These are phyloP conservation scores for Seiridium unicorne DNA, from an alignment of 2,329 filamentous ascomycete species.

Conservation along the genomic window DNA sequence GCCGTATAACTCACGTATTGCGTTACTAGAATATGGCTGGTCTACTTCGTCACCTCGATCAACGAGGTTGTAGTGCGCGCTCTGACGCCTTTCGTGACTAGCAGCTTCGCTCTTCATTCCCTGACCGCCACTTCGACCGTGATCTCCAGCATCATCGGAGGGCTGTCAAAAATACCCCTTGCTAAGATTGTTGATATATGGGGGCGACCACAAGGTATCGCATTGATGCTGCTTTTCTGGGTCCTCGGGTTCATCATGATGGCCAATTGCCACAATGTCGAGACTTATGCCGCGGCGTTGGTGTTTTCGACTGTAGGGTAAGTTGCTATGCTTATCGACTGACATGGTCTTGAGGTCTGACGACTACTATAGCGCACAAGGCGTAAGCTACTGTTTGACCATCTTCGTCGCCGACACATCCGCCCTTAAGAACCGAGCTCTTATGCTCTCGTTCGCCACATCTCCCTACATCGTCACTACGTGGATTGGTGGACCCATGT, in stretches of 20 bases:
- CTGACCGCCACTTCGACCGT: constrained; percentile 47
- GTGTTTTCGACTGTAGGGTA: constrained; percentile 47
- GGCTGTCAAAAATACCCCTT: constrained; percentile 57
- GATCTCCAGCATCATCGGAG: constrained; percentile 47
- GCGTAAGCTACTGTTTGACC: constrained; percentile 52
- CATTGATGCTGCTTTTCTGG: constrained; percentile 47
- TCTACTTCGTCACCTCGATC: too few relatives aligned
- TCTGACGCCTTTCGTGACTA: too few relatives aligned
- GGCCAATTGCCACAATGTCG: constrained; percentile 59
- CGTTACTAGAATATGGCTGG: background rate
- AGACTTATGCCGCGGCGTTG: constrained; percentile 61
- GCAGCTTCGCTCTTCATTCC: background rate
- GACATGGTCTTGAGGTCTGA: too few relatives aligned
- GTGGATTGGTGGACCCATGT: constrained; percentile 59
- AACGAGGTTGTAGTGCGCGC: too few relatives aligned
- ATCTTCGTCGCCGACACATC: constrained; percentile 66
- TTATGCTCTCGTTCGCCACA: constrained; percentile 63
- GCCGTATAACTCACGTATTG: background rate
- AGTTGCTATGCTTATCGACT: too few relatives aligned
- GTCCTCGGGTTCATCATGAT: constrained; percentile 59
- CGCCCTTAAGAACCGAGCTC: constrained; percentile 60
- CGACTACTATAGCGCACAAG: constrained; percentile 41
- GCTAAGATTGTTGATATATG: constrained; percentile 64
- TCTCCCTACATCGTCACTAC: constrained; percentile 67
- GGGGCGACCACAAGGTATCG: constrained; percentile 58